Evolutionary conservation across 176 grass and related monocot genomes (phyloP).

Genomic region (Sorghum bicolor): Sorghum_bicolor_NCBIv3 NC_012870.2:725501-726000

Average conservation of each 20-base stretch:
- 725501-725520: not conserved
- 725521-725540: not conserved
- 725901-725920: slow-evolving; percentile 69
- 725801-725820: slow-evolving; percentile 78
- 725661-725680: not conserved
- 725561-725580: not conserved
- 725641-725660: slow-evolving; percentile 15
- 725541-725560: not conserved
- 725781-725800: slow-evolving; percentile 71
- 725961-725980: slow-evolving; percentile 41
- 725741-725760: slow-evolving; percentile 57
- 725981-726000: slow-evolving; percentile 27
- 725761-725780: slow-evolving; percentile 62
- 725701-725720: not conserved
- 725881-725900: slow-evolving; percentile 19
- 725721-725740: slow-evolving; percentile 69
- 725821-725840: slow-evolving; percentile 36
- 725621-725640: not conserved
- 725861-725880: slow-evolving; percentile 39
- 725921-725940: slow-evolving; percentile 78
- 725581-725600: not conserved
- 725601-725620: not conserved
- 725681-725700: not conserved
- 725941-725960: slow-evolving; percentile 58
- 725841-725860: slow-evolving; percentile 20